Conservation (phyloP, 2,329 filamentous ascomycete species). For the Aspergillus caelatus region DNA sequence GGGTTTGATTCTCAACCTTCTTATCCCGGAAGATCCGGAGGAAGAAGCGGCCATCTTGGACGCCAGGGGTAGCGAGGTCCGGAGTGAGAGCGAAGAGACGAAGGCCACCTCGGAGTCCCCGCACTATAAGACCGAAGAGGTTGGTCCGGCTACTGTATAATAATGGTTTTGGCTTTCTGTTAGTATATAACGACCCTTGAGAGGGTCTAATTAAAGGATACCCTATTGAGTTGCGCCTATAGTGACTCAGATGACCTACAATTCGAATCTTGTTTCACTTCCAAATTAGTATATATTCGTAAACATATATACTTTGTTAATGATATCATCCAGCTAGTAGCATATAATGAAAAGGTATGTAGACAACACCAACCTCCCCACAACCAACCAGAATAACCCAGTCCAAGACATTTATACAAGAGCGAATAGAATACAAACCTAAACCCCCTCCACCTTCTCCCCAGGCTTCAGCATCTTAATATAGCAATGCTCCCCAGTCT, state of each 20-base stretch:
- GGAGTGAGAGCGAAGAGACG: not conserved
- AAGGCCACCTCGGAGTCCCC: not conserved
- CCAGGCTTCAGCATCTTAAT: slow-evolving; percentile 43
- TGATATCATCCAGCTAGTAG: not conserved
- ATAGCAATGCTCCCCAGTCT: slow-evolving; percentile 48
- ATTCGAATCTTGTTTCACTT: not conserved
- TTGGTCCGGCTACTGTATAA: not conserved
- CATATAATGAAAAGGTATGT: not conserved
- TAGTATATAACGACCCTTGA: not conserved
- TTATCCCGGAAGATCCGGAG: slow-evolving; percentile 74
- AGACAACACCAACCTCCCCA: no score
- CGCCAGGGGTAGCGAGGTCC: slow-evolving; percentile 25
- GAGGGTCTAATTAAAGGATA: not conserved
- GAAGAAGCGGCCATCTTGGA: slow-evolving; percentile 52
- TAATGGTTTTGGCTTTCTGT: not conserved
- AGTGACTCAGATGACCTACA: not conserved
- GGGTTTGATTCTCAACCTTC: slow-evolving; percentile 72
- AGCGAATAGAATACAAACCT: not conserved
- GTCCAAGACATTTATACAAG: not conserved
- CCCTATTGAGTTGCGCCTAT: not conserved
- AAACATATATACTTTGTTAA: not conserved
- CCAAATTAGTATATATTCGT: not conserved
- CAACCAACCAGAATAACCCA: no score
- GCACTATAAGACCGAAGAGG: not conserved
- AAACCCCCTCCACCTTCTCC: slow-evolving; percentile 35